These are phyloP conservation scores for Coniferiporia weirii DNA, from an alignment of 1,284 basidiomycete genomes.

Conservation along the genomic window DNA sequence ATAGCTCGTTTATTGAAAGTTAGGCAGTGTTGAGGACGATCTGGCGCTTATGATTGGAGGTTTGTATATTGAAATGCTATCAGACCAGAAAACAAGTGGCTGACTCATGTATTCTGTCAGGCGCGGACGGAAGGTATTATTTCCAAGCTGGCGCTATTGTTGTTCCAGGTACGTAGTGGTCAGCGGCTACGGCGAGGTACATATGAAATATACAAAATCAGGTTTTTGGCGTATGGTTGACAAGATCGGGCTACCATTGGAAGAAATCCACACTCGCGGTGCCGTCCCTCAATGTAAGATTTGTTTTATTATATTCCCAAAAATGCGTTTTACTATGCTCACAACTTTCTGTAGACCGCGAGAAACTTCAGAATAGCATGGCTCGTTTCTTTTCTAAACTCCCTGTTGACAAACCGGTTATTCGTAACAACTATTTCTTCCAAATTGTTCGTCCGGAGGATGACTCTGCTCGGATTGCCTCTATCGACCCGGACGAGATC, in stretches of 20 bases:
- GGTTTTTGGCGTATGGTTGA: constrained; percentile 76
- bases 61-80: constrained; percentile 21
- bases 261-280: constrained; percentile 67
- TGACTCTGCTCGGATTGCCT: constrained; percentile 12
- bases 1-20: constrained; percentile 11
- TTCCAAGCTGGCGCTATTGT: constrained; percentile 69
- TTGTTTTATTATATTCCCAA: neutral
- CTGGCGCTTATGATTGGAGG: constrained; percentile 76
- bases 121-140: constrained; percentile 61
- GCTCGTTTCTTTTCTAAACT: constrained; percentile 66
- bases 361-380: constrained; percentile 61
- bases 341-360: constrained; percentile 42
- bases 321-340: neutral
- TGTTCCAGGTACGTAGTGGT: constrained; percentile 45
- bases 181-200: neutral
- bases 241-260: constrained; percentile 68
- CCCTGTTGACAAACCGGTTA: constrained; percentile 61
- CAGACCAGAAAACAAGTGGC: neutral
- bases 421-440: constrained; percentile 69
- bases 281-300: constrained; percentile 66
- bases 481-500: constrained; percentile 57
- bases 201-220: constrained; percentile 25
- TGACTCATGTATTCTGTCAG: constrained; percentile 27
- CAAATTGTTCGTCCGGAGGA: constrained; percentile 42
- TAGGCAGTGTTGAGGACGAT: constrained; percentile 59